phyloP scores from a whole-genome alignment of 192 early-diverging fungal genomes.

The Diversispora epigaea region DNA sequence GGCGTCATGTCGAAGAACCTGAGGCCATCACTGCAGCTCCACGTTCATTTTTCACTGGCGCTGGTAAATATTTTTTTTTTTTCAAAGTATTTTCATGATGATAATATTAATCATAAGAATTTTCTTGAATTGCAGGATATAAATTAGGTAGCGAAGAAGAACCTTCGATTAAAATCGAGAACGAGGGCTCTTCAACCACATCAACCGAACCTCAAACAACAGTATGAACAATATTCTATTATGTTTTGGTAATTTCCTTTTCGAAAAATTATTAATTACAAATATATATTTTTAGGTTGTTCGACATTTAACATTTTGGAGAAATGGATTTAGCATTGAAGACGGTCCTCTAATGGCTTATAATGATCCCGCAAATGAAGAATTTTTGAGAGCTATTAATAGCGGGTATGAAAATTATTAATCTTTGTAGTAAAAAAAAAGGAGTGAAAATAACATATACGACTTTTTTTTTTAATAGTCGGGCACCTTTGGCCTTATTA shows the following conservation, averaged over 20 bases:
- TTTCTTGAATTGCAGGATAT: slow-evolving; percentile 36
- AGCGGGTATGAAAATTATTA: slow-evolving; percentile 61
- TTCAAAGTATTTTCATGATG: neutral
- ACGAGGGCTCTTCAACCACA: neutral
- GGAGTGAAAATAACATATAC: neutral
- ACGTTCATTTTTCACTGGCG: slow-evolving; percentile 36
- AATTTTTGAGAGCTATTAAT: slow-evolving; percentile 83
- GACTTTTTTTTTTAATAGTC: slow-evolving; percentile 45
- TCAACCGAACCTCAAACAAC: neutral
- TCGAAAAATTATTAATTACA: neutral
- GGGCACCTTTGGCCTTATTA: slow-evolving; percentile 82
- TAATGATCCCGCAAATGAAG: slow-evolving; percentile 84
- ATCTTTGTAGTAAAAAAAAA: neutral
- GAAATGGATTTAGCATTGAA: slow-evolving; percentile 93
- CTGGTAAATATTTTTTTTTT: slow-evolving; percentile 31
- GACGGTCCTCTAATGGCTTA: slow-evolving; percentile 87
- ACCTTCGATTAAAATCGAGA: slow-evolving; percentile 35
- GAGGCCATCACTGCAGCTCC: slow-evolving; percentile 31
- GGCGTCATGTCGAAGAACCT: slow-evolving; percentile 36
- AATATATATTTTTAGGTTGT: slow-evolving; percentile 43
- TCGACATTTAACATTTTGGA: slow-evolving; percentile 90
- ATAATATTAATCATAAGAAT: neutral
- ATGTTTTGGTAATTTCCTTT: slow-evolving; percentile 8
- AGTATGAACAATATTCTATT: neutral
- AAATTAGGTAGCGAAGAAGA: slow-evolving; percentile 56